Evolutionary conservation across 2,329 filamentous ascomycete genomes (phyloP), one percentile per base, ranked within the genome.

Genomic region (Aureobasidium sp.): DNA sequence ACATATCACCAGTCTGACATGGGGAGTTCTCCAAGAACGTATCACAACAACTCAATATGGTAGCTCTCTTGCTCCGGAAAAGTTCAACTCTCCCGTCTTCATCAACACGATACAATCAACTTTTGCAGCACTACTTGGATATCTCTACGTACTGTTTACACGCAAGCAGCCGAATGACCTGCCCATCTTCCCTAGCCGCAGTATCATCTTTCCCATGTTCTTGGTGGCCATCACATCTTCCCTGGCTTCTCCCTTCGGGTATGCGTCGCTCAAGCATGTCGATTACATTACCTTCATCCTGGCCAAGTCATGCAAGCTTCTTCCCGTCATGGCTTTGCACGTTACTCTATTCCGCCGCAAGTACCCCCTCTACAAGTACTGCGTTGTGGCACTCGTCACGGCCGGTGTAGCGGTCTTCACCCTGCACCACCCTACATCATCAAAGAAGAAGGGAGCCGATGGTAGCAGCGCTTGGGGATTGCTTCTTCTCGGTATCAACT

Each of bases 251-350:
- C 95, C 95, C 3, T 98, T 98, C 75, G 96, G 95, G 71, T 98
- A 98, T 81, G 95, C 96, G 56, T 92, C 90, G 67, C 90, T 98
- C 59, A 90, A 92, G 43, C 94, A 98, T 79, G 94, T 98, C 80
- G 96, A 98, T 87, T 98, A 98, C 81, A 93, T 98, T 75, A 98
- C 96, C 36, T 98, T 97, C 81, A 93, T 98, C 72, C 91, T 99
- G 48, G 95, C 96, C 72, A 98, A 99, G 82, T 95, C 92, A 73
- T 99, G 96, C 91, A 99, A 99, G 84, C 88, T 99, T 25, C 90
- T 99, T n/a, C 96, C 96, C 3, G 96, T 99, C 75, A 98, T 99
- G 96, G 91, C 96, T 74, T 87, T 99, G 47, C 95, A 99, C 83
- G 89, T 98, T 75, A 95, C 94, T 51, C 81, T 99, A 54, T 99